Base-by-base conservation (phyloP, 441 rosid genomes). In the Arabidopsis hybrid region DNA sequence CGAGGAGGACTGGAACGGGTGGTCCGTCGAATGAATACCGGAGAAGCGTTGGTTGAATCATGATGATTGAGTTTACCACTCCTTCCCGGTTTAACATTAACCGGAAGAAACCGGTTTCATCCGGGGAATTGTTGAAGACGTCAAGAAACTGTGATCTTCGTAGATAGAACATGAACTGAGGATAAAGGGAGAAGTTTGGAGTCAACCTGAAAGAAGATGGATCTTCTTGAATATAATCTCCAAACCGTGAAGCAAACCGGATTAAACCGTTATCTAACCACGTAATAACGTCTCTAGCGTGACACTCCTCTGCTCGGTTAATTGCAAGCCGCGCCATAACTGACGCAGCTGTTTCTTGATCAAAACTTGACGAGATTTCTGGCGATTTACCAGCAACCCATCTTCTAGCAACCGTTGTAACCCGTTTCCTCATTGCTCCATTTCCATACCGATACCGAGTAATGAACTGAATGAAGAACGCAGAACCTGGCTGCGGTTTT, bases 101-200 rank as follows among this genome's bases (percentile, higher is more conserved):
- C 65, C 83, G 88, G 84, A 91, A 95, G 74, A 85, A 95, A 11
- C 90, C 93, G 34, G 97, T 89, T 73, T 92, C 99, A 49, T 95
- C 97, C 0, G 97, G 99, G 12, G 90, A 76, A 53, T 89, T 82
- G 83, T 95, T 90, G 78, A 92, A 92, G 68, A 92, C 94, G 71
- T 95, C 93, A 12, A 95, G 86, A 68, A 95, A 95, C 75, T 95
- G 97, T 61, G 99, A 95, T 84, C 99, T 89, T 72, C 99, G 80
- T 72, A 95, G 80, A 76, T 95, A 87, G 81, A 83, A 95, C 97
- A 92, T 92, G 84, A 95, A 95, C 82, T 92, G 99, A 5, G 99
- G 99, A 57, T 86, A 95, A 39, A 95, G 92, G 14, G 97, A 90
- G 83, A 95, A 91, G 83, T 87, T 92, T 3, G 97, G 80, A 45